phyloP scores from a whole-genome alignment of 257 asterid genomes.

The Jaltomata sinuosa region DNA sequence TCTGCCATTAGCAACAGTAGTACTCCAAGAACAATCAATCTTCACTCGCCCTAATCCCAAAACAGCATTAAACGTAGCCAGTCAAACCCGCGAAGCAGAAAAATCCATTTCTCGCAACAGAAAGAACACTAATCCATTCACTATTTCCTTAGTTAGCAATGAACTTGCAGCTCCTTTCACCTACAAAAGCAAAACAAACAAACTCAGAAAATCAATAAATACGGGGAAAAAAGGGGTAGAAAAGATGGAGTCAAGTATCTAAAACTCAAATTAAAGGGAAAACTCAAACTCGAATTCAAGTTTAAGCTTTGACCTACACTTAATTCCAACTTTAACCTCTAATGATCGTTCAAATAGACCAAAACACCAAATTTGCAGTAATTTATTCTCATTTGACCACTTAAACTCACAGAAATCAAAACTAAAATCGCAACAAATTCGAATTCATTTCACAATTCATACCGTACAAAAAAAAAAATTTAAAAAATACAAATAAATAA shows the following conservation, averaged over 20 bases:
- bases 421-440: background rate
- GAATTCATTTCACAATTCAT: background rate
- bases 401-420: background rate
- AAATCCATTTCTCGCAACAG: background rate
- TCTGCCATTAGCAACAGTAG: constrained; percentile 59
- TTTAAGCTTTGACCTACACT: background rate
- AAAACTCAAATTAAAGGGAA: background rate
- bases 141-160: background rate
- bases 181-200: background rate
- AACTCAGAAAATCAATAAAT: background rate
- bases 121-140: background rate
- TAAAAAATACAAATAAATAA: background rate
- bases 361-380: background rate
- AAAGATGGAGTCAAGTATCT: background rate
- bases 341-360: background rate
- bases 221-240: no score
- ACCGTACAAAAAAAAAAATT: background rate
- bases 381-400: background rate
- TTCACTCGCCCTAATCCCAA: constrained; percentile 3
- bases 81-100: background rate
- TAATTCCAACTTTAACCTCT: background rate
- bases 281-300: background rate
- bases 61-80: constrained; percentile 6
- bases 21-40: background rate
- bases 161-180: background rate